Base-by-base conservation (phyloP, 2,329 filamentous ascomycete genomes). In the Colletotrichum neosansevieriae region DNA sequence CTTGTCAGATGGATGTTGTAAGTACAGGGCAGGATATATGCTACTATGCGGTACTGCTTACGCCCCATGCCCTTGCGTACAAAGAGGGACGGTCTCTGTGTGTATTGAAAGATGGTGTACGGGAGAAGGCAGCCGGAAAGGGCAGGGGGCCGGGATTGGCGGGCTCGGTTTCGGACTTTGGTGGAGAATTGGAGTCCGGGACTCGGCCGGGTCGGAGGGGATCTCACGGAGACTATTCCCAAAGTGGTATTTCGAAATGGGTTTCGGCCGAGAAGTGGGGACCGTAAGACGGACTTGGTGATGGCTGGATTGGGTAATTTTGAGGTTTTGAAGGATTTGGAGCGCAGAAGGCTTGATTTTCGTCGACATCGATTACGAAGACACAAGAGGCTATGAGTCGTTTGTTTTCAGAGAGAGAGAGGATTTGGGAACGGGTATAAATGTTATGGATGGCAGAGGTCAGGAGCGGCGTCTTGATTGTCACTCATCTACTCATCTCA, bases 241-340 rank as follows among this genome's bases (percentile, higher is more conserved):
- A 0, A 54, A 47, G 19, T 4, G 54, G 65, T 6, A 13, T 12
- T 42, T 59, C 65, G 54, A 59, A 56, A 13, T 34, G 12, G 10
- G 36, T 34, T 36, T 67, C 65, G 60, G 65, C 65, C 65, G 65
- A 68, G 61, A 64, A n/a, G 54, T 51, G 65, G 65, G 29, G 19
- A 32, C 53, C 24, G 38, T 49, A 10, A 56, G 40, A 57, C 50
- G 42, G 29, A 17, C 3, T 24, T n/a, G 51, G 19, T 4, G n/a
- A 45, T 45, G 42, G n/a, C 7, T 17, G 15, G 42, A 45, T n/a
- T 45, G n/a, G n/a, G 42, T 38, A 1, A 13, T 38, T 13, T 12
- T 15, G 36, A 38, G 36, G 6, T 29, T 29, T 29, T 29, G 29
- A 38, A 38, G 36, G 36, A 38, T 38, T 38, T 38, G 36, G 11